Conservation (phyloP, 1,139 yeast genomes). For the Geotrichum klebahnii region DNA sequence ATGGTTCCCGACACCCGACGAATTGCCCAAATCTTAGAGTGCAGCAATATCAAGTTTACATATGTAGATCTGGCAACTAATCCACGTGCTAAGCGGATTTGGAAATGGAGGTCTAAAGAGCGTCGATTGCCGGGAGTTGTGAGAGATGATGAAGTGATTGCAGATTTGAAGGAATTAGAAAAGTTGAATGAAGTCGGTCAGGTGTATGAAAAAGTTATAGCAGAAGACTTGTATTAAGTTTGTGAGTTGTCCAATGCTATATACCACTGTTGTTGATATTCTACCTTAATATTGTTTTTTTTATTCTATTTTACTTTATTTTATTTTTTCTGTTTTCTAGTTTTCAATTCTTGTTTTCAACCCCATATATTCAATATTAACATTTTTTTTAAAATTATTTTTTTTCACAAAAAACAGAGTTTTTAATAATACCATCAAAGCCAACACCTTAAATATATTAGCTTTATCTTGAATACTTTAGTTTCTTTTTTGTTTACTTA, state of each 20-base stretch:
- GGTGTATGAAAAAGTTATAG: conserved; percentile 38
- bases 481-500: too few relatives aligned
- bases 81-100: conserved; percentile 75
- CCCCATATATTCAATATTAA: too few relatives aligned
- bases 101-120: conserved; percentile 71
- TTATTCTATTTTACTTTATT: not conserved
- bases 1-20: conserved; percentile 74
- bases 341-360: too few relatives aligned
- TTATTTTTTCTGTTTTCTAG: not conserved
- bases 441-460: too few relatives aligned
- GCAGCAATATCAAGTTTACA: conserved; percentile 64
- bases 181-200: conserved; percentile 70
- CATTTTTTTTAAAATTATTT: too few relatives aligned
- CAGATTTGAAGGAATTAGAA: conserved; percentile 67
- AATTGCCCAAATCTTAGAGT: conserved; percentile 67
- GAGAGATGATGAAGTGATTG: conserved; percentile 76
- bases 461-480: too few relatives aligned
- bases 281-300: not conserved
- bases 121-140: conserved; percentile 82
- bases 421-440: too few relatives aligned
- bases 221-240: conserved; percentile 26
- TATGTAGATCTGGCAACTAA: conserved; percentile 84
- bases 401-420: too few relatives aligned
- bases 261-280: not conserved
- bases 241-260: not conserved